These are phyloP conservation scores for Tuber umbilicatum DNA, from an alignment of 495 filamentous ascomycete genomes.

Conservation along the genomic window DNA sequence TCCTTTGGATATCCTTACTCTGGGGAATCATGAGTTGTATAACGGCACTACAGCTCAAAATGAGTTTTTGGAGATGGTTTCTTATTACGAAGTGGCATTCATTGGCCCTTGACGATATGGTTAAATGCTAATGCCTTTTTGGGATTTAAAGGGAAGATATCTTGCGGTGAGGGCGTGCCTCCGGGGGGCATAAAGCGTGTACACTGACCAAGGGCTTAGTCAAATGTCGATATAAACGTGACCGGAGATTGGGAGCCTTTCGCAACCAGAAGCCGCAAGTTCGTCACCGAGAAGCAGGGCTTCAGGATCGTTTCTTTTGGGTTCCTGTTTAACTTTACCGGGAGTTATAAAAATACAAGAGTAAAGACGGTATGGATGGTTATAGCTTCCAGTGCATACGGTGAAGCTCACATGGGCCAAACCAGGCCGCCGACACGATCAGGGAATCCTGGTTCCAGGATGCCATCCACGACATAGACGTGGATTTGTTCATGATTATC, in stretches of 20 bases:
- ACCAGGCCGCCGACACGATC: slow-evolving; percentile 62
- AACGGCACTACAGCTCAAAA: slow-evolving; percentile 63
- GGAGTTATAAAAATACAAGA: slow-evolving; percentile 79
- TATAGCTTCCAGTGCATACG: neutral
- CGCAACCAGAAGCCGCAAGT: slow-evolving; percentile 75
- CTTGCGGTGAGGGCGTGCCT: slow-evolving; percentile 15
- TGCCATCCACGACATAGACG: slow-evolving; percentile 67
- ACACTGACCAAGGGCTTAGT: slow-evolving; percentile 59
- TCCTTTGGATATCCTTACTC: slow-evolving; percentile 73
- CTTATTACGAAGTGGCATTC: slow-evolving; percentile 53
- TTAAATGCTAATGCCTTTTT: neutral
- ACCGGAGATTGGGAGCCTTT: slow-evolving; percentile 65
- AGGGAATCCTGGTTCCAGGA: slow-evolving; percentile 83
- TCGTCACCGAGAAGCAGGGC: slow-evolving; percentile 79
- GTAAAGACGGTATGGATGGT: slow-evolving; percentile 52
- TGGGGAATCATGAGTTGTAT: slow-evolving; percentile 95
- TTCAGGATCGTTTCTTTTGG: slow-evolving; percentile 82
- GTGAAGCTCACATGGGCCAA: slow-evolving; percentile 7
- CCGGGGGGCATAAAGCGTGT: neutral
- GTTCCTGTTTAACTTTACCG: slow-evolving; percentile 87
- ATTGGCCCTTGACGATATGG: neutral
- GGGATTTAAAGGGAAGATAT: slow-evolving; percentile 19
- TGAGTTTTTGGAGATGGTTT: slow-evolving; percentile 71
- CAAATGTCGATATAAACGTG: slow-evolving; percentile 82
- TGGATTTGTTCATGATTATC: slow-evolving; percentile 80